These are phyloP conservation scores for Yarrowia osloensis DNA, from an alignment of 805 yeast genomes.

Conservation along the genomic window DNA sequence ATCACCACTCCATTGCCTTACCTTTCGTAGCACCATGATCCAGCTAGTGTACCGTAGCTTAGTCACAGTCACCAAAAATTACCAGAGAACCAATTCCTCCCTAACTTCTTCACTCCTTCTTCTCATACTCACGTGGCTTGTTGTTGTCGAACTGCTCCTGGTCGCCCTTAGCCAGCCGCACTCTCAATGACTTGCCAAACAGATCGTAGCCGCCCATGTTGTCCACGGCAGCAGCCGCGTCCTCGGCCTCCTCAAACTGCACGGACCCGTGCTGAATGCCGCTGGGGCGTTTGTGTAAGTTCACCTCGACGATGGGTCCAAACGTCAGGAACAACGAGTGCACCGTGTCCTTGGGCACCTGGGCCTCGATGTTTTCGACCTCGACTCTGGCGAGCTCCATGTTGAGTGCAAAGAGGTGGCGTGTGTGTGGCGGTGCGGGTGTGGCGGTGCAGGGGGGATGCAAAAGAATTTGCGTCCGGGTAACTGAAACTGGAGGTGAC, in stretches of 20 bases:
- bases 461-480: constrained; percentile 2
- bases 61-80: no score
- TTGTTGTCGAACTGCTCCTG: constrained; percentile 31
- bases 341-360: constrained; percentile 36
- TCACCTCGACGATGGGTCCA: constrained; percentile 40
- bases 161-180: constrained; percentile 35
- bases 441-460: constrained; percentile 9
- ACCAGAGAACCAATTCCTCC: no score
- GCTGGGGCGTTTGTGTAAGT: constrained; percentile 33
- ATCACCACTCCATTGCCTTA: no score
- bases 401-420: background rate
- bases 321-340: constrained; percentile 39
- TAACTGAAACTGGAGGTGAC: background rate
- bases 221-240: constrained; percentile 43
- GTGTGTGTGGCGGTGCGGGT: constrained; percentile 19
- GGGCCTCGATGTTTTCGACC: constrained; percentile 31
- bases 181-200: constrained; percentile 37
- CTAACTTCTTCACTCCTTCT: no score
- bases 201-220: constrained; percentile 41
- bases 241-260: constrained; percentile 39
- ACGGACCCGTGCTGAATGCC: constrained; percentile 38
- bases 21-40: no score
- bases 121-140: constrained; percentile 33
- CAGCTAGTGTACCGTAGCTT: no score
- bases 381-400: constrained; percentile 11